Evolutionary conservation across 2,329 filamentous ascomycete species (phyloP).

Genomic region (Sporothrix variecibatus): DNA sequence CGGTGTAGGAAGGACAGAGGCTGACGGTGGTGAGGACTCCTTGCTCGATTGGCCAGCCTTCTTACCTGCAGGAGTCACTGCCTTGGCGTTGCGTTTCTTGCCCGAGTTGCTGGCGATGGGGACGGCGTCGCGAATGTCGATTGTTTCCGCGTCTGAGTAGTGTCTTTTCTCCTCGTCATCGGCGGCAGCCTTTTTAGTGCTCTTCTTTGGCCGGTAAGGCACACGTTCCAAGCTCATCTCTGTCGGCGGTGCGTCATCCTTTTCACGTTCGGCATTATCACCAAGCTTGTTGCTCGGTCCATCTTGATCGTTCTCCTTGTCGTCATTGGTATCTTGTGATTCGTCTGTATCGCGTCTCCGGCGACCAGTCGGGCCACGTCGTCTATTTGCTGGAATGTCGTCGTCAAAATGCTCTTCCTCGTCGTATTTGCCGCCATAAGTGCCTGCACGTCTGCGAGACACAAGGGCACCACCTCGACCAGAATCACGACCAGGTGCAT

Average conservation of each 20-base stretch:
- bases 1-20: not conserved
- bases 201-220: not conserved
- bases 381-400: not conserved
- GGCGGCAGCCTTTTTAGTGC: not conserved
- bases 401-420: not conserved
- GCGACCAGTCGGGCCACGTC: not conserved
- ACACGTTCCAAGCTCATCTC: constrained; percentile 12
- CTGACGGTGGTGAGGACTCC: not conserved
- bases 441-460: not conserved
- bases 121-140: not conserved
- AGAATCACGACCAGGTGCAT: not conserved
- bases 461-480: not conserved
- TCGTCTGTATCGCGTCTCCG: not conserved
- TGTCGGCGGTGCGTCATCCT: not conserved
- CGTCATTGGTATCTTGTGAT: not conserved
- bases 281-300: not conserved
- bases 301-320: constrained; percentile 1
- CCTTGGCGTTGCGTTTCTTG: constrained; percentile 14
- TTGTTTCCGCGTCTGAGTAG: constrained; percentile 16
- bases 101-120: not conserved
- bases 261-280: not conserved
- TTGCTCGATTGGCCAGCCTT: not conserved
- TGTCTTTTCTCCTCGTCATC: not conserved
- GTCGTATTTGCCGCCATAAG: not conserved
- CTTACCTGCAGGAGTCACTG: not conserved